These are phyloP conservation scores for Yarrowia sp. DNA, from an alignment of 805 yeast genomes.

Conservation along the genomic window DNA sequence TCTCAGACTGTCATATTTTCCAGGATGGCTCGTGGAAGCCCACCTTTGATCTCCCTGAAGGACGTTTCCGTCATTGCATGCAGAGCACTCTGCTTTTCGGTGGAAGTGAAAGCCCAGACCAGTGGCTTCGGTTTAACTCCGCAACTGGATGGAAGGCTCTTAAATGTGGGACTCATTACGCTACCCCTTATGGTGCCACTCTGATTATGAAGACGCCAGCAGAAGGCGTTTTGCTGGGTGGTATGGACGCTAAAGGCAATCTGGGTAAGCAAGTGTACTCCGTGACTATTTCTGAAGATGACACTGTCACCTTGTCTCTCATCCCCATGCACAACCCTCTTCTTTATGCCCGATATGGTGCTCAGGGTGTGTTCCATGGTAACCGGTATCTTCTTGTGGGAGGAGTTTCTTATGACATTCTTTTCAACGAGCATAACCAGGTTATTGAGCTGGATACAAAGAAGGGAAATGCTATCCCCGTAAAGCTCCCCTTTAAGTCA, in stretches of 20 bases:
- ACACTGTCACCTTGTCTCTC: neutral
- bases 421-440: constrained; percentile 40
- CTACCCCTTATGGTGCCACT: neutral
- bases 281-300: neutral
- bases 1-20: constrained; percentile 47
- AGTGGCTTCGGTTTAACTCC: neutral
- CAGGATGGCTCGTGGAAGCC: constrained; percentile 42
- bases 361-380: constrained; percentile 39
- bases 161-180: neutral
- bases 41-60: constrained; percentile 41
- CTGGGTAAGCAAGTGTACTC: neutral
- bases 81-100: constrained; percentile 1
- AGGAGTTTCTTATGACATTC: constrained; percentile 48
- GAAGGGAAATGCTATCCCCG: neutral
- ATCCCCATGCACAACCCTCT: neutral
- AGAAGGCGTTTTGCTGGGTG: constrained; percentile 15
- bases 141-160: constrained; percentile 11
- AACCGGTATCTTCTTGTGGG: constrained; percentile 45
- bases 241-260: constrained; percentile 17
- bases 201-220: constrained; percentile 4
- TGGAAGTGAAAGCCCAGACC: constrained; percentile 1
- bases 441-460: constrained; percentile 37
- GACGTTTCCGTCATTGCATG: constrained; percentile 14
- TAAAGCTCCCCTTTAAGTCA: constrained; percentile 26
- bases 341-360: constrained; percentile 49